phyloP scores from a whole-genome alignment of 129 eudicot genomes.

The Lonicera japonica region DNA sequence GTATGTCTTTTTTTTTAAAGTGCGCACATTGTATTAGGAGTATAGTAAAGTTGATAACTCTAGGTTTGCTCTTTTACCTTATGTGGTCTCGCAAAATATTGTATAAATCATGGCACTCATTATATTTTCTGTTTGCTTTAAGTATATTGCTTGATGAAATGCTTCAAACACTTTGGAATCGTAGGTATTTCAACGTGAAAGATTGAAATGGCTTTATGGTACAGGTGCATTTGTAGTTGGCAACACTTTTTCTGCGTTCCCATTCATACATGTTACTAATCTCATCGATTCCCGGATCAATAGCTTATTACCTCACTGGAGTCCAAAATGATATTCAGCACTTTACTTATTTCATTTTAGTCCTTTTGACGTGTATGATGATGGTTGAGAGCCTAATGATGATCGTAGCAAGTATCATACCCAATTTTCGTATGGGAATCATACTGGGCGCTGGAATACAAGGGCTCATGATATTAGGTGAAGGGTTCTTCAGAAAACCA shows the following conservation, averaged over 20 bases:
- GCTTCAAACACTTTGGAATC: not conserved
- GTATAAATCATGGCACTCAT: too few species aligned
- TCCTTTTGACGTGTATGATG: constrained; percentile 3
- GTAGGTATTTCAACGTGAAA: constrained; percentile 33
- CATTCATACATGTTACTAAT: constrained; percentile 28
- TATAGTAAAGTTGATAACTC: too few species aligned
- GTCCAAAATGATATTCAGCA: constrained; percentile 14
- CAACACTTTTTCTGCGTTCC: constrained; percentile 33
- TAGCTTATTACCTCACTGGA: constrained; percentile 31
- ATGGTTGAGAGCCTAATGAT: constrained; percentile 20
- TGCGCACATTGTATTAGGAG: too few species aligned
- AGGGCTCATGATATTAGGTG: constrained; percentile 12
- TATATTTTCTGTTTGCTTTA: too few species aligned
- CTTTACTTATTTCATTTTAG: constrained; percentile 2
- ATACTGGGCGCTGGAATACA: constrained; percentile 10
- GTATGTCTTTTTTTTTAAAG: too few species aligned
- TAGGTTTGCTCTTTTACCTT: too few species aligned
- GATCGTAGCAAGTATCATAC: constrained; percentile 16
- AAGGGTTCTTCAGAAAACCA: constrained; percentile 9
- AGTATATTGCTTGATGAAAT: too few species aligned
- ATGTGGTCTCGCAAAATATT: too few species aligned
- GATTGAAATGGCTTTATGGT: constrained; percentile 42
- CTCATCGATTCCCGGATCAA: constrained; percentile 29
- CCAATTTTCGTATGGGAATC: constrained; percentile 18
- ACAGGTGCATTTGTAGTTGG: constrained; percentile 27